phyloP scores from a whole-genome alignment of 768 basidiomycete species.

The Arthromyces matolae region DNA sequence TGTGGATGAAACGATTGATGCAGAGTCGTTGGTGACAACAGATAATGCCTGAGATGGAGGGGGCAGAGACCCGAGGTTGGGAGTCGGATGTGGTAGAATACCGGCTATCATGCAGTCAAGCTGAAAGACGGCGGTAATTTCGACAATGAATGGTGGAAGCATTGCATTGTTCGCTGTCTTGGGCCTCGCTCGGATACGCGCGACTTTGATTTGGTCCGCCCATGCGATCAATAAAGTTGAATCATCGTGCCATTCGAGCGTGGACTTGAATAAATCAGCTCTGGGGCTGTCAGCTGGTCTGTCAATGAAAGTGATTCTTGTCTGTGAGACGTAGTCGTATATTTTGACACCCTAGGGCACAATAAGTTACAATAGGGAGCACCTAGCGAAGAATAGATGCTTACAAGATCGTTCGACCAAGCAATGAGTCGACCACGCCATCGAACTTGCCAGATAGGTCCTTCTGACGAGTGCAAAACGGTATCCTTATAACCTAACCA shows the following conservation, averaged over 20 bases:
- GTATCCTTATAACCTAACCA: slow-evolving; percentile 96
- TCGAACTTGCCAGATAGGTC: slow-evolving; percentile 88
- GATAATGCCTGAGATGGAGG: slow-evolving; percentile 17
- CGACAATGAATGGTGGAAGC: slow-evolving; percentile 64
- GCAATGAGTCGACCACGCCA: slow-evolving; percentile 88
- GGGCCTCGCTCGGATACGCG: slow-evolving; percentile 65
- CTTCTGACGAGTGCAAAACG: slow-evolving; percentile 76
- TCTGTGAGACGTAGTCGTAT: slow-evolving; percentile 77
- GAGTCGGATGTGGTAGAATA: slow-evolving; percentile 72
- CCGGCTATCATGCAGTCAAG: slow-evolving; percentile 95
- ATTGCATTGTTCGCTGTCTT: slow-evolving; percentile 40
- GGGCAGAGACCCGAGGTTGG: slow-evolving; percentile 24
- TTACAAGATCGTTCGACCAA: slow-evolving; percentile 91
- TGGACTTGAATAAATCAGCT: slow-evolving; percentile 93
- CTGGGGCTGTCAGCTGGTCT: slow-evolving; percentile 79
- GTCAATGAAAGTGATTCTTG: slow-evolving; percentile 82
- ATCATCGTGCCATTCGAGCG: slow-evolving; percentile 89
- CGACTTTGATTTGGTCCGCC: slow-evolving; percentile 93
- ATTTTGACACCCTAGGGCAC: slow-evolving; percentile 83
- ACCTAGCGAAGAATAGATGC: slow-evolving; percentile 17
- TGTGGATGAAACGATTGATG: slow-evolving; percentile 11
- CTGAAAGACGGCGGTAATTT: slow-evolving; percentile 89
- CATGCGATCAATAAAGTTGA: slow-evolving; percentile 86
- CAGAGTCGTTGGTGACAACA: slow-evolving; percentile 11
- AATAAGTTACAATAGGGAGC: not conserved